Base-by-base conservation (phyloP, 2,329 filamentous ascomycete species). In the Ophidiomyces ophidiicola region DNA sequence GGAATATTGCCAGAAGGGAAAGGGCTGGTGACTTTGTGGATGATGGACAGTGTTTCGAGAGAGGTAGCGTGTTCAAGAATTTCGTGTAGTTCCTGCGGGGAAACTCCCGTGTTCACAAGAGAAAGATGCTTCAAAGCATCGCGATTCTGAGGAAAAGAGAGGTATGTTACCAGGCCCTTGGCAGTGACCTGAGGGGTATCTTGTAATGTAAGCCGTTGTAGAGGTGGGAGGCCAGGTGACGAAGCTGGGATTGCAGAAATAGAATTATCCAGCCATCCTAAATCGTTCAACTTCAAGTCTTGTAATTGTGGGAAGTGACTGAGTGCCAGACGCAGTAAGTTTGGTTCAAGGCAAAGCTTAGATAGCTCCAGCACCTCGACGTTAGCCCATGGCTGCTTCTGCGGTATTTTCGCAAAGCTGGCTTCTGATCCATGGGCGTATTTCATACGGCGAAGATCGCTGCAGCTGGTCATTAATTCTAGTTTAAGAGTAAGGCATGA, bases 391-490 rank as follows among this genome's bases (percentile, higher is more conserved):
- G 56, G 52, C 5, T 52, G 41, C 65, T 73, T 44, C 73, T 76
- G 43, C 5, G 76, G 71, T 28, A 94, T 66, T 39, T 72, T 67
- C 50, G 84, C 75, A 41, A 96, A 71, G 52, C 79, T 82, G 41
- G 73, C 73, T 63, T 94, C 88, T 1, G 83, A 73, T 8, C 88
- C 88, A 32, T 69, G 67, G 39, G 75, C 71, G 61, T 92, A 96
- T 39, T 75, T 80, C 84, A 94, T 94, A 62, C 90, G 90, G 48
- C 85, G 75, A 40, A 96, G 69, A 54, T 88, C 77, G 7, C 80
- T 76, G 57, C 88, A 94, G 36, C 83, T 72, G 15, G 77, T 80
- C 63, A 93, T 82, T 17, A 94, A 68, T 59, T 94, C 87, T 50
- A 90, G 75, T 45, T 84, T 78, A 48, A 96, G 66, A 1, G 82